phyloP scores from a whole-genome alignment of 148 eudicot genomes.

The Suaeda aralocaspica region DNA sequence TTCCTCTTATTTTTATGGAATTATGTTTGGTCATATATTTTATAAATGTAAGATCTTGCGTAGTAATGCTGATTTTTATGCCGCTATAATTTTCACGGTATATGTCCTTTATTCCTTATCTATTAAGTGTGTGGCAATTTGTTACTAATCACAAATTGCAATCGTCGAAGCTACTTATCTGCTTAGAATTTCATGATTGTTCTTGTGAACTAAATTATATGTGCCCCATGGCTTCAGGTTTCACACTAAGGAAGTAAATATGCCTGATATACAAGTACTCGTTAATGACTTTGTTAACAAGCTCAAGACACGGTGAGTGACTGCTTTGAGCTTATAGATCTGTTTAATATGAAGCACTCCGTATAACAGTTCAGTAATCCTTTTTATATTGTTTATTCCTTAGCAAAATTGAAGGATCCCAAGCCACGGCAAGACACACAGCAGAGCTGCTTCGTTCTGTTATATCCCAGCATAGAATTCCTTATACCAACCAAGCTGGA shows the following conservation, averaged over 20 bases:
- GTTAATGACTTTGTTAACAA: constrained; percentile 72
- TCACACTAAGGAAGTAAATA: constrained; percentile 15
- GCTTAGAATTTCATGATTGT: not conserved
- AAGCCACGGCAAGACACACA: constrained; percentile 77
- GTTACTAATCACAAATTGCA: not conserved
- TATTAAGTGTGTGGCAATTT: not conserved
- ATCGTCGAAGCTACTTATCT: not conserved
- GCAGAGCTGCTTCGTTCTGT: constrained; percentile 85
- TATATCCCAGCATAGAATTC: constrained; percentile 82
- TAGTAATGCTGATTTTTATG: no score
- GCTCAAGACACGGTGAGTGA: constrained; percentile 66
- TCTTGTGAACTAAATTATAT: not conserved
- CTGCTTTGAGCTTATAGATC: not conserved
- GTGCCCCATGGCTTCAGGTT: not conserved
- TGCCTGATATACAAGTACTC: constrained; percentile 84
- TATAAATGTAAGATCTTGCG: no score
- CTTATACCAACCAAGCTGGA: constrained; percentile 72
- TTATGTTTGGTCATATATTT: not conserved
- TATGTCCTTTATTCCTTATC: not conserved
- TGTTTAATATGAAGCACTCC: not conserved
- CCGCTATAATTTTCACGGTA: not conserved
- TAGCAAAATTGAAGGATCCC: constrained; percentile 92
- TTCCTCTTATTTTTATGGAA: not conserved
- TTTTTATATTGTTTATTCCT: constrained; percentile 1
- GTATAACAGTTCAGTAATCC: no score